Base-by-base conservation (phyloP, 2,329 filamentous ascomycete species). In the Aspergillus ibericus region DNA sequence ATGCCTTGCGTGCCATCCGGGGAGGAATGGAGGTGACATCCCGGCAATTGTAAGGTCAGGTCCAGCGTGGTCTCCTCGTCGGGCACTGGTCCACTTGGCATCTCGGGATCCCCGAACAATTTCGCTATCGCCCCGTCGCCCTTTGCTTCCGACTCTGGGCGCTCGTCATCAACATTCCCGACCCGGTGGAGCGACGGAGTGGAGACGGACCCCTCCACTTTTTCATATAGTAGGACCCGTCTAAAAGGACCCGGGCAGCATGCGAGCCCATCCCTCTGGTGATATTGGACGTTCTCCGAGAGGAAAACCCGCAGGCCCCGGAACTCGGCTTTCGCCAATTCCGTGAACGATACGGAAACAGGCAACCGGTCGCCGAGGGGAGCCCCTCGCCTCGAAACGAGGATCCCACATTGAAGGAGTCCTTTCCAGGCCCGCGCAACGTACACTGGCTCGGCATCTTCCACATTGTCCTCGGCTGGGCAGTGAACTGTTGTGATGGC, bases 271-370 rank as follows among this genome's bases (percentile, higher is more conserved):
- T 58, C 57, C 25, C 38, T 53, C 48, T 57, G 57, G 22, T 57
- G 58, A 32, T 58, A 62, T 27, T 62, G 60, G 18, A 59, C 58
- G 29, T 62, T 57, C 38, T 62, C 60, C 25, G 58, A 56, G n/a
- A 62, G 51, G 22, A 49, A 62, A 18, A 62, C 51, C 16, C 48
- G 54, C 38, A 62, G 32, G 15, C 60, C 58, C n/a, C 52, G 54
- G 16, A 60, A 53, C n/a, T 55, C 56, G 27, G 58, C 38, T 34
- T 35, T 54, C n/a, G 35, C 54, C 27, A 58, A 25, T 36, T 62
- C 57, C 25, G 51, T 35, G 48, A 60, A 55, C 8, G 53, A 54
- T n/a, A 62, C 44, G 12, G 47, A 42, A 12, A 62, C 54, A 16
- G 60, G 60, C 13, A 62, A 16, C 16, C 25, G 40, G 29, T 59